Conservation (phyloP, 441 rosid species). For the Croton laevigatus region DNA sequence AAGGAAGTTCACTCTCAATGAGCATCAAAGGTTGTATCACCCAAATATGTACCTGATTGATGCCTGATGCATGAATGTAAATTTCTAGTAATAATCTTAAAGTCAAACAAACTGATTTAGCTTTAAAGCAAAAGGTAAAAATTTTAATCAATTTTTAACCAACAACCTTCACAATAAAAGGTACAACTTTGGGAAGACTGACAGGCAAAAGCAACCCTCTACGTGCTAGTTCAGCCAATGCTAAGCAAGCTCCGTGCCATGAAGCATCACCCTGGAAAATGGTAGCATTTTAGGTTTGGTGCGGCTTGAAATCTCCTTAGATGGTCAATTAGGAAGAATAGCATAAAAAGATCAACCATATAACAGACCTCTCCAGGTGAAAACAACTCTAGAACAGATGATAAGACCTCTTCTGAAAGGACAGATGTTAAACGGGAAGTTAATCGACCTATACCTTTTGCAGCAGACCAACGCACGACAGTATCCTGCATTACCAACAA, state of each 20-base stretch:
- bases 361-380: conserved; percentile 79
- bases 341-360: conserved; percentile 17
- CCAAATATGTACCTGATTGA: background rate
- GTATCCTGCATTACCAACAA: conserved; percentile 63
- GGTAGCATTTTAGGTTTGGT: conserved; percentile 14
- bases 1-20: conserved; percentile 23
- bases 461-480: conserved; percentile 99
- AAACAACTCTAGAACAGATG: conserved; percentile 83
- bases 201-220: conserved; percentile 90
- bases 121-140: background rate
- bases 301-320: conserved; percentile 10
- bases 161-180: conserved; percentile 81
- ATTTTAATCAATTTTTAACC: background rate
- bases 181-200: conserved; percentile 83
- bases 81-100: background rate
- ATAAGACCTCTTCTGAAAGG: conserved; percentile 83
- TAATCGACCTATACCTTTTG: conserved; percentile 92
- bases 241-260: conserved; percentile 99
- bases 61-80: background rate
- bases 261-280: conserved; percentile 92
- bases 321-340: background rate
- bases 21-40: conserved; percentile 5
- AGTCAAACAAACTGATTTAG: background rate
- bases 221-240: conserved; percentile 91
- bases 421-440: conserved; percentile 77